Evolutionary conservation across 805 yeast species (phyloP).

Genomic region (Zygoascus tannicola): DNA sequence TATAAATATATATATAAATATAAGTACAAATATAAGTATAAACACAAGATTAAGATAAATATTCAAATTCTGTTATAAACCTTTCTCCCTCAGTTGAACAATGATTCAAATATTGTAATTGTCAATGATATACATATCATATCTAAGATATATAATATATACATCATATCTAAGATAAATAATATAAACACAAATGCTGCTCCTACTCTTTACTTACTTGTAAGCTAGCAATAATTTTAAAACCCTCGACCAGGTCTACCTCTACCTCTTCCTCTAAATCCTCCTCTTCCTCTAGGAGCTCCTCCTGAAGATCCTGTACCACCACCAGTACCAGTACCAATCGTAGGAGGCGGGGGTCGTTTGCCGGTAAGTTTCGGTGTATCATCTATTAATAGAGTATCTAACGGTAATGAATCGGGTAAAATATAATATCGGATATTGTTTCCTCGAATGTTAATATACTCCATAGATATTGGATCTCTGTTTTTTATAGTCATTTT

Average conservation of each 20-base stretch:
- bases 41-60: too few relatives aligned
- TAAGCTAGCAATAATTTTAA: neutral
- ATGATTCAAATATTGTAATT: too few relatives aligned
- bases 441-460: constrained; percentile 79
- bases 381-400: constrained; percentile 36
- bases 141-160: too few relatives aligned
- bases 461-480: constrained; percentile 62
- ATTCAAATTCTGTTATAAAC: too few relatives aligned
- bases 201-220: neutral
- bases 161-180: constrained; percentile 1
- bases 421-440: constrained; percentile 73
- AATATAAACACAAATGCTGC: neutral
- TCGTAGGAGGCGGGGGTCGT: constrained; percentile 9
- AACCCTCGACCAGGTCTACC: constrained; percentile 23
- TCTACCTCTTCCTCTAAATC: constrained; percentile 19
- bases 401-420: constrained; percentile 77
- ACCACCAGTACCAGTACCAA: too few relatives aligned
- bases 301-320: neutral
- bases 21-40: too few relatives aligned
- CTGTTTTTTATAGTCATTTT: constrained; percentile 66
- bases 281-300: constrained; percentile 17
- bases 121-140: too few relatives aligned
- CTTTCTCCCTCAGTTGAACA: too few relatives aligned
- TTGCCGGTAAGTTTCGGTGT: constrained; percentile 32
- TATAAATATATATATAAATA: too few relatives aligned